These are phyloP conservation scores for Eutypa lata DNA, from an alignment of 2,329 filamentous ascomycete genomes.

Conservation along the genomic window DNA sequence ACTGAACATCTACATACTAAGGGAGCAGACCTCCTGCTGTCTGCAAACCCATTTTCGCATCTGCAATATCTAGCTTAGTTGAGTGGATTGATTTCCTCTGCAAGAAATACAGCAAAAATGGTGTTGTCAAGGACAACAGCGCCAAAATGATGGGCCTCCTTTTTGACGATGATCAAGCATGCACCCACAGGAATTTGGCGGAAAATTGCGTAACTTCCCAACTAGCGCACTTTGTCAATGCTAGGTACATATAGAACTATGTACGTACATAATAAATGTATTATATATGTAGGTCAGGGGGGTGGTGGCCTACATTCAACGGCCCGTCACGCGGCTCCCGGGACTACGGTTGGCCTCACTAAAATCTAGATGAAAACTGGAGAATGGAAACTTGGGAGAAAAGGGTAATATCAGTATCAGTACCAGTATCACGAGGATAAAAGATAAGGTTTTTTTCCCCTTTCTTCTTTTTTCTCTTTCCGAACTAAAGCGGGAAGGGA, in stretches of 20 bases:
- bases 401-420: neutral
- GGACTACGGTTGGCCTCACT: neutral
- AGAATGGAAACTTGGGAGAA: neutral
- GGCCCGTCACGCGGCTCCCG: neutral
- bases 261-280: slow-evolving; percentile 1
- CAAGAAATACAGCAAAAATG: too few relatives aligned
- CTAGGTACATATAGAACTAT: too few relatives aligned
- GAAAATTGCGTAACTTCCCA: neutral
- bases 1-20: too few relatives aligned
- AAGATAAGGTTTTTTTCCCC: neutral
- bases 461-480: neutral
- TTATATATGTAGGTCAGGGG: neutral
- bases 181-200: neutral
- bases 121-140: neutral
- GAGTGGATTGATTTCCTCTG: too few relatives aligned
- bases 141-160: neutral
- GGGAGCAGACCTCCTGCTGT: too few relatives aligned
- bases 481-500: neutral
- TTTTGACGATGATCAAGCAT: neutral
- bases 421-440: neutral
- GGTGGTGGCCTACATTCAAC: neutral
- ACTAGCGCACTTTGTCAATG: neutral
- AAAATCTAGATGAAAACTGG: neutral
- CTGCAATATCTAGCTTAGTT: too few relatives aligned
- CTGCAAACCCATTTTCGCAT: too few relatives aligned